Evolutionary conservation across 305 asterid genomes (phyloP), one percentile per base, ranked within the genome.

Genomic region (Rubia peregrina): DNA sequence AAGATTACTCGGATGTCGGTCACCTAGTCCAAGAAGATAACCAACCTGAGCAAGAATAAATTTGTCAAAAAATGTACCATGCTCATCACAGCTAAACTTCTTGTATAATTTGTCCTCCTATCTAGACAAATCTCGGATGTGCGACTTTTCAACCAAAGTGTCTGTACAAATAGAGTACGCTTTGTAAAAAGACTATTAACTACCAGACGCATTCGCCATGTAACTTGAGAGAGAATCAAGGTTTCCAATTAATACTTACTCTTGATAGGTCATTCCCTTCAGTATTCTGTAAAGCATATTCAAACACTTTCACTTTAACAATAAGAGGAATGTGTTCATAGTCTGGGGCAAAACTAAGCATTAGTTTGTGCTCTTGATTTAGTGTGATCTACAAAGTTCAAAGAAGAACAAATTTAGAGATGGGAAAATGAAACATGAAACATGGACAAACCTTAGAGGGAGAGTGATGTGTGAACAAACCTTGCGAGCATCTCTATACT

Each of bases 61-160:
- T n/a, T n/a, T n/a, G 19, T 36, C n/a, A 73, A 72, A 65, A 77
- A 71, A 53, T 75, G 71, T 87, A 95, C 99, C 98, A 95, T 95
- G 82, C 99, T 95, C 99, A 95, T 95, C 78, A 92, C 99, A 70
- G 99, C 98, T 85, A 95, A 86, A 84, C 99, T 95, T 84, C 99
- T 83, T 42, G 99, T 88, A 80, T 92, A 95, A 83, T 89, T 90
- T 76, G 98, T 95, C 87, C 98, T 92, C 81, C 99, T 88, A 79
- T 85, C 97, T 82, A 95, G 79, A 97, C 99, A 95, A 69, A 95
- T 91, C 81, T 95, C 99, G 38, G 97, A 92, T 72, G 99, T 95
- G 81, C 98, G 99, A 75, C 99, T 95, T 84, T 95, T 95, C 80
- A 92, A 87, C 99, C 99, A 92, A 61, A 92, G 95, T 48, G 92